Conservation (phyloP, 2,329 filamentous ascomycete genomes). For the Hymenoscyphus albidus region DNA sequence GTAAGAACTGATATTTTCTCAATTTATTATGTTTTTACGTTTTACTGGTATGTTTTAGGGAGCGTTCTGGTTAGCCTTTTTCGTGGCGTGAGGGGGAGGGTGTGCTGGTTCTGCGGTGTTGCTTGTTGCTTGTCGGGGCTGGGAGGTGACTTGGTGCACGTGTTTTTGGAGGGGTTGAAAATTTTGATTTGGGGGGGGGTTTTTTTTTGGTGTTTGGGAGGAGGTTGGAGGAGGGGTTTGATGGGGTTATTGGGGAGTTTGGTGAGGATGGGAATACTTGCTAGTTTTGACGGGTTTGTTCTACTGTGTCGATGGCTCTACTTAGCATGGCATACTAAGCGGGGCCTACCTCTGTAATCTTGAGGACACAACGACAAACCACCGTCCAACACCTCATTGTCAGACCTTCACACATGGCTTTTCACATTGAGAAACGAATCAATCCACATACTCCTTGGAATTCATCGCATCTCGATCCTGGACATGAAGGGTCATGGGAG, state of each 20-base stretch:
- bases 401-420: background rate
- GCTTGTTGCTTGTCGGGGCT: background rate
- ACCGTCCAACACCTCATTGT: background rate
- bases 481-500: background rate
- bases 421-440: background rate
- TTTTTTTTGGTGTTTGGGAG: too few species aligned
- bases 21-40: too few species aligned
- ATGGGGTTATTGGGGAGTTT: background rate
- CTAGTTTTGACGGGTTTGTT: background rate
- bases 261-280: background rate
- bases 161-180: background rate
- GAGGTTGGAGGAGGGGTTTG: too few species aligned
- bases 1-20: background rate
- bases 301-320: too few species aligned
- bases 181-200: background rate
- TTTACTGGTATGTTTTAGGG: too few species aligned
- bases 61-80: too few species aligned
- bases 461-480: background rate
- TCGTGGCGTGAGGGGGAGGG: background rate
- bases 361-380: background rate
- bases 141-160: background rate
- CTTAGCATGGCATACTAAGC: too few species aligned
- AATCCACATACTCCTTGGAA: background rate
- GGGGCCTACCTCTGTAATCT: background rate
- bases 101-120: background rate